Base-by-base conservation (phyloP, 2,329 filamentous ascomycete species). In the Pseudogymnoascus sp. region DNA sequence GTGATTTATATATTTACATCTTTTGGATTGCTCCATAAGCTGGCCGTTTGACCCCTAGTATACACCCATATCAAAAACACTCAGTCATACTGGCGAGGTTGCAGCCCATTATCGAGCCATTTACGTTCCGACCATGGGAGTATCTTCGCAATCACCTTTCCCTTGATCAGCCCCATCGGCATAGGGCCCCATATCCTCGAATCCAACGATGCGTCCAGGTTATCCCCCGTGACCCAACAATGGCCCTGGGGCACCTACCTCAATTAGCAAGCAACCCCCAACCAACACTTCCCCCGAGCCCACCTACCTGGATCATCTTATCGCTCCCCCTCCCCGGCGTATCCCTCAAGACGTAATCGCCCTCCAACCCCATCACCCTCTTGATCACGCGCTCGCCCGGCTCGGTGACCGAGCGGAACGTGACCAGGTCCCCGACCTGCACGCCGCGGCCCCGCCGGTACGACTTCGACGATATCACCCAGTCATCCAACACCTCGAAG, bases 151-250 rank as follows among this genome's bases (percentile, higher is more conserved):
- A 93, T 76, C 2, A 94, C 86, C 73, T 96, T 97, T 55, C 92
- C 92, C 69, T 83, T 86, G 49, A 99, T 84, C 66, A 99, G 77
- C 1, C 85, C 93, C 71, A 99, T 77, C 0, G 94, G 94, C 28
- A 99, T 73, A 0, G 94, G 91, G 0, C 94, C 94, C 76, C 89
- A 96, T 41, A 86, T 80, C 65, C 94, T 85, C 45, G 92, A 97
- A 77, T 99, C 94, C 66, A 91, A 80, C 23, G 92, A 97, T 70
- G 84, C 88, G 2, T 85, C 81, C 65, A 96, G 72, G 74, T 97
- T 97, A 75, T 99, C 94, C 2, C 94, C 94, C 2, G 86, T 84
- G 5, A 97, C 79, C 85, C 91, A 97, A 70, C 92, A 95, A 78
- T 99, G 94, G 1, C 94, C 94, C 71, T 89, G 80, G 0, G 94